phyloP scores from a whole-genome alignment of 495 filamentous ascomycete species.

The Rusavskia elegans region DNA sequence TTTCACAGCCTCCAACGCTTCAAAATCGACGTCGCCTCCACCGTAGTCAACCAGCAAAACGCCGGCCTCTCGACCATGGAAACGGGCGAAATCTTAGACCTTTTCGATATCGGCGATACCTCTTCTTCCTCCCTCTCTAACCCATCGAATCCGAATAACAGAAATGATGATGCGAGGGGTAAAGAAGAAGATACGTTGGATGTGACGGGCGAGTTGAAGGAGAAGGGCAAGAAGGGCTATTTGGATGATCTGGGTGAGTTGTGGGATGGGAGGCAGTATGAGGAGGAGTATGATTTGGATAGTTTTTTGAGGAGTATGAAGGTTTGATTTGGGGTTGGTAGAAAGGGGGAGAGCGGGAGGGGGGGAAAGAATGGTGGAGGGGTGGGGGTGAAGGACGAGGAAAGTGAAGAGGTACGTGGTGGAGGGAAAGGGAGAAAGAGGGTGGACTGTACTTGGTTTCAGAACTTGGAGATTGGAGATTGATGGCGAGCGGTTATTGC shows the following conservation, averaged over 20 bases:
- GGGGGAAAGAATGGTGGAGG: too few species aligned
- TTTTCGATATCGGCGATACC: constrained; percentile 82
- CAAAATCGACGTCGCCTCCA: constrained; percentile 97
- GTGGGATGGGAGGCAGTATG: constrained; percentile 92
- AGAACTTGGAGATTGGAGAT: too few species aligned
- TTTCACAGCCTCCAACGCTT: constrained; percentile 94
- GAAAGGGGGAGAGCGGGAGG: too few species aligned
- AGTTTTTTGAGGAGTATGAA: constrained; percentile 87
- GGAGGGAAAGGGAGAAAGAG: too few species aligned
- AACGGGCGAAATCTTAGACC: constrained; percentile 91
- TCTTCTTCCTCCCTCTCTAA: constrained; percentile 47
- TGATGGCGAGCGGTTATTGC: too few species aligned
- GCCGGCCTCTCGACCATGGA: constrained; percentile 91
- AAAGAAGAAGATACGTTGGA: constrained; percentile 90
- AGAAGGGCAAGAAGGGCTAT: constrained; percentile 92
- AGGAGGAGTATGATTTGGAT: constrained; percentile 90
- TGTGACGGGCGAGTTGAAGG: constrained; percentile 76
- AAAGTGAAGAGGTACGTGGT: too few species aligned
- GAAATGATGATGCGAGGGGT: constrained; percentile 28
- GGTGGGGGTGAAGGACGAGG: too few species aligned
- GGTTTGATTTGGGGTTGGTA: constrained; percentile 6
- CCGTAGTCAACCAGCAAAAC: constrained; percentile 98
- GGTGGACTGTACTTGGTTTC: too few species aligned
- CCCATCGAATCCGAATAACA: neutral
- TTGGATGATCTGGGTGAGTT: constrained; percentile 88